A percentile compares a stretch with the other conserved stretches of the same genome.
Evolutionary conservation across 2,329 filamentous ascomycete species (phyloP).

Genomic region (Phialemoniopsis sp.): DNA sequence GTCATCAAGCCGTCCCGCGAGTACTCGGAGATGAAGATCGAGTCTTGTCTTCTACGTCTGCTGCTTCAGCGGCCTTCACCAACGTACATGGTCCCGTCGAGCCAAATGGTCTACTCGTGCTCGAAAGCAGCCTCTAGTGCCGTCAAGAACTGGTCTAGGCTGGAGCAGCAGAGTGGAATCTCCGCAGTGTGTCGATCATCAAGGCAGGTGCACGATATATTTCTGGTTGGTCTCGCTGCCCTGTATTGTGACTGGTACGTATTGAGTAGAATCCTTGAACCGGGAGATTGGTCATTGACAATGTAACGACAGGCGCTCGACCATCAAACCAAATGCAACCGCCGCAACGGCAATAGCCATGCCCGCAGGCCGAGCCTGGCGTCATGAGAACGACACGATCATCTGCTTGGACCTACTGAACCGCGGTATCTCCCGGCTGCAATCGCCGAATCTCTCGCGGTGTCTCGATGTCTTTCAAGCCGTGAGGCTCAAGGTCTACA

Average conservation of each 20-base stretch:
- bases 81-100: constrained; percentile 18
- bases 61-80: constrained; percentile 14
- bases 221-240: constrained; percentile 14
- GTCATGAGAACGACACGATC: constrained; percentile 8
- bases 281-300: too few relatives aligned
- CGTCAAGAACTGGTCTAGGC: constrained; percentile 12
- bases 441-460: constrained; percentile 2
- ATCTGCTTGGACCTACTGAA: constrained; percentile 9
- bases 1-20: constrained; percentile 14
- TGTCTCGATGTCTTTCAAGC: constrained; percentile 9
- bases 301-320: too few relatives aligned
- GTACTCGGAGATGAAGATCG: constrained; percentile 16
- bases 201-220: constrained; percentile 12
- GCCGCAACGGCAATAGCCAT: too few relatives aligned
- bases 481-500: constrained; percentile 10
- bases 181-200: constrained; percentile 12
- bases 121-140: constrained; percentile 14
- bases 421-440: neutral
- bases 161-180: constrained; percentile 10
- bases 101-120: constrained; percentile 13
- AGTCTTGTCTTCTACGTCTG: constrained; percentile 14
- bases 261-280: too few relatives aligned
- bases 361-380: too few relatives aligned
- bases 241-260: constrained; percentile 19
- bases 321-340: too few relatives aligned